phyloP scores from a whole-genome alignment of 2,329 filamentous ascomycete species.

The Fusarium sp. region DNA sequence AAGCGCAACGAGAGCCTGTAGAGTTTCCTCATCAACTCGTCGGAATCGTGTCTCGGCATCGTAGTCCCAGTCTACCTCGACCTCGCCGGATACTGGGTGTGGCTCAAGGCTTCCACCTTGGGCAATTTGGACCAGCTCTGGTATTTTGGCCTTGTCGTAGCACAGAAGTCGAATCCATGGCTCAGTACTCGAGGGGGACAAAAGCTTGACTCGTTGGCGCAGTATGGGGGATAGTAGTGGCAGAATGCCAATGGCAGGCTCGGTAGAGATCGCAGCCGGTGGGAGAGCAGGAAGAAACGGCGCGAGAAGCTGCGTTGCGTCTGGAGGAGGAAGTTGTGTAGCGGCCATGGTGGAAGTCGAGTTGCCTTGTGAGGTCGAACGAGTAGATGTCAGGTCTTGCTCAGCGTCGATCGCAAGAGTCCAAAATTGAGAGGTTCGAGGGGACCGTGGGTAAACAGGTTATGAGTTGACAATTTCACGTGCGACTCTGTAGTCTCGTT shows the following conservation, averaged over 20 bases:
- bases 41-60: constrained; percentile 74
- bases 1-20: constrained; percentile 75
- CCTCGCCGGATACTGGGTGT: constrained; percentile 84
- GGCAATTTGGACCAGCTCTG: constrained; percentile 71
- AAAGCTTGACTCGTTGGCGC: constrained; percentile 73
- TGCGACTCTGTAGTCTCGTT: constrained; percentile 25
- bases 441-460: constrained; percentile 9
- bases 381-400: constrained; percentile 8
- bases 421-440: constrained; percentile 7
- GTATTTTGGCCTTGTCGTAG: constrained; percentile 70
- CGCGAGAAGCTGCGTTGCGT: constrained; percentile 62
- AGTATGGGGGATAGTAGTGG: constrained; percentile 75
- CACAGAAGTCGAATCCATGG: constrained; percentile 81
- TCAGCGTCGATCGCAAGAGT: constrained; percentile 4
- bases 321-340: constrained; percentile 57
- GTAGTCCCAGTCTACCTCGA: constrained; percentile 78
- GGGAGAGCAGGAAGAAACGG: constrained; percentile 72
- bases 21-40: constrained; percentile 79
- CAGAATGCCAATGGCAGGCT: constrained; percentile 68
- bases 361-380: neutral
- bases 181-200: constrained; percentile 70
- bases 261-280: constrained; percentile 68
- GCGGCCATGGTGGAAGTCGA: constrained; percentile 45
- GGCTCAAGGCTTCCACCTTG: constrained; percentile 76
- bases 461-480: constrained; percentile 28